Evolutionary conservation across 139 green algal species (phyloP).

Genomic region (Chlamydomonas applanata): DNA sequence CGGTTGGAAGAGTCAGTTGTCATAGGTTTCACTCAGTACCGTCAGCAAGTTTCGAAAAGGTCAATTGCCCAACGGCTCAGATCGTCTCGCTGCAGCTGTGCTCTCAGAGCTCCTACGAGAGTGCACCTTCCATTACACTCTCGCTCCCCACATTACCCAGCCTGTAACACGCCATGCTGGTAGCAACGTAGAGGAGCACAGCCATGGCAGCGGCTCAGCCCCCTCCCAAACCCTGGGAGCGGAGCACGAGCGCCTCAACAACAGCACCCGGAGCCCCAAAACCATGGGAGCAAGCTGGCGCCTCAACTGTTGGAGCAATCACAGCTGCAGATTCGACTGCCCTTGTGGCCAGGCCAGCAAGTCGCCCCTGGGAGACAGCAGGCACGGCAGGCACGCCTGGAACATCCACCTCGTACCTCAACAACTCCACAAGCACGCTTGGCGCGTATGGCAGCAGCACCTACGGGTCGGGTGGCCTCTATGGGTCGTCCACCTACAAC

Average conservation of each 20-base stretch:
- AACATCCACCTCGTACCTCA: slow-evolving; percentile 5
- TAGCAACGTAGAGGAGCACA: no score
- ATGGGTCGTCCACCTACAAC: no score
- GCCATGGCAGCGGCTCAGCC: neutral
- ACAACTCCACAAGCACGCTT: neutral
- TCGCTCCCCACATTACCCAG: no score
- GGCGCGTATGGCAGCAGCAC: slow-evolving; percentile 12
- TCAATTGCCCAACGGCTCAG: no score
- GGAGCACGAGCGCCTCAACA: neutral
- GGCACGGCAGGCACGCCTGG: slow-evolving; percentile 8
- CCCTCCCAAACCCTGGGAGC: slow-evolving; percentile 69
- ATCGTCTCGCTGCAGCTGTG: no score
- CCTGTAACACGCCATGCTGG: no score
- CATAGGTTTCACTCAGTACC: no score
- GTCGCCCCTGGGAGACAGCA: slow-evolving; percentile 7
- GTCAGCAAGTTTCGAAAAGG: no score
- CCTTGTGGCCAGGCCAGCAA: slow-evolving; percentile 19
- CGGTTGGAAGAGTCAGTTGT: no score
- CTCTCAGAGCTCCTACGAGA: no score
- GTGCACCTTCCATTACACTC: no score
- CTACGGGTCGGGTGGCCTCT: neutral
- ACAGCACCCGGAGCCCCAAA: slow-evolving; percentile 35
- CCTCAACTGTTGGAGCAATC: slow-evolving; percentile 1
- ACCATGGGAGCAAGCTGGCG: slow-evolving; percentile 47
- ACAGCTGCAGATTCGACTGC: slow-evolving; percentile 11